Evolutionary conservation across 1,284 basidiomycete genomes (phyloP), one percentile per base, ranked within the genome.

Genomic region (Ustilago loliicola): DNA sequence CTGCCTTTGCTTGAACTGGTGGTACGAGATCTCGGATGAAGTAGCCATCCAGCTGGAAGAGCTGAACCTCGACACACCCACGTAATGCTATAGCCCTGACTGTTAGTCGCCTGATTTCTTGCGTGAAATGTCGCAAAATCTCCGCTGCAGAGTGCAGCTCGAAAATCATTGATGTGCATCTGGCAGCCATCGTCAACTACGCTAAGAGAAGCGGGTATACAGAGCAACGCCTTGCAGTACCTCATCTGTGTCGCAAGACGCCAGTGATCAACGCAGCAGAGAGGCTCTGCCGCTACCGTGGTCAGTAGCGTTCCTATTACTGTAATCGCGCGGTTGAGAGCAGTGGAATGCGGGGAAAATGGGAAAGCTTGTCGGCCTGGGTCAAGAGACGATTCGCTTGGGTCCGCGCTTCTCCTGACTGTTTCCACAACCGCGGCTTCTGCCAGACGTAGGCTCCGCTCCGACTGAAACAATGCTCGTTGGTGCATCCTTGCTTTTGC

Each of bases 1-100:
- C 10, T 84, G 83, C 48, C 54, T 83, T 7, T 75, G 73, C 62
- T 40, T 84, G n/a, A 84, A 84, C 47, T 83, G 79, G 81, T 83
- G 83, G 83, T 84, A 83, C 64, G 75, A 83, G 64, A 69, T 75
- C 27, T 65, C 77, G 25, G 77, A 75, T 30, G 77, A 79, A 0
- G 55, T 79, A 55, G 77, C 72, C 1, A 56, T 79, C 0, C 62
- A 38, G 11, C 63, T 79, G 1, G 72, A 66, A 25, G 77, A 79
- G 32, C 72, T 48, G 54, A 57, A 64, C 42, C 42, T 77, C 2
- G 21, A 65, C 11, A 21, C 66, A 30, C 42, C 53, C 25, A 27
- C 48, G 10, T 50, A 19, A 50, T 5, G n/a, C 11, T 6, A 27
- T 7, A 6, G 21, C 45, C n/a, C 32, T 7, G 10, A 47, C 10